Evolutionary conservation across 192 early-diverging fungal genomes (phyloP).

Genomic region (Chytriomyces hyalinus): DNA sequence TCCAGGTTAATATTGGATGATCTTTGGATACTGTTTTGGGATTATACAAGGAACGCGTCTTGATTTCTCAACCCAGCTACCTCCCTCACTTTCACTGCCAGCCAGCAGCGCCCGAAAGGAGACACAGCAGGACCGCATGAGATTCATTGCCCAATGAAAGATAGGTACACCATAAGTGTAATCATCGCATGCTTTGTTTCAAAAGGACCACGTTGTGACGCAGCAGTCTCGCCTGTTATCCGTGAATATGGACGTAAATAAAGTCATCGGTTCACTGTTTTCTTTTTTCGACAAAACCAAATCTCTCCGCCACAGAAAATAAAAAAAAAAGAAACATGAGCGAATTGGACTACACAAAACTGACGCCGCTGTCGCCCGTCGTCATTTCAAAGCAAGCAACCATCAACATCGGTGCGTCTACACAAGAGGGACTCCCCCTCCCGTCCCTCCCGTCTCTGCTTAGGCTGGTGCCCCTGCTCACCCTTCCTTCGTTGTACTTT

Average conservation of each 20-base stretch:
- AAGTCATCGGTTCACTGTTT: not conserved
- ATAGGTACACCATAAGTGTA: not conserved
- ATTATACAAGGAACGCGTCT: no score
- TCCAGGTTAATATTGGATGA: no score
- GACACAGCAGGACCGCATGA: not conserved
- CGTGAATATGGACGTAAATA: not conserved
- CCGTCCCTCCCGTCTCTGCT: not conserved
- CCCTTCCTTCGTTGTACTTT: not conserved
- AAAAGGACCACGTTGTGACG: not conserved
- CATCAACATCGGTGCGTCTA: constrained; percentile 91
- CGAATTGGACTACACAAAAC: constrained; percentile 48
- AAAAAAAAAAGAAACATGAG: constrained; percentile 4
- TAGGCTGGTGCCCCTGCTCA: not conserved
- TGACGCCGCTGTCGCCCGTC: constrained; percentile 87
- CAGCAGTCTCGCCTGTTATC: not conserved
- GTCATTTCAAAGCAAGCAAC: constrained; percentile 98
- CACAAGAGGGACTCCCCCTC: not conserved
- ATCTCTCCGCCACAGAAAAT: not conserved
- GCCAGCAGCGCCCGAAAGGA: no score
- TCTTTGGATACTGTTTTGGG: no score
- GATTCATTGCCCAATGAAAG: not conserved
- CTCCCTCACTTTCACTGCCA: no score
- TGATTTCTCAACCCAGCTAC: no score
- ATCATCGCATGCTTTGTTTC: not conserved
- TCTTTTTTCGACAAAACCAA: not conserved